These are phyloP conservation scores for Kwoniella sp. DNA, from an alignment of 768 basidiomycete genomes.

Conservation along the genomic window DNA sequence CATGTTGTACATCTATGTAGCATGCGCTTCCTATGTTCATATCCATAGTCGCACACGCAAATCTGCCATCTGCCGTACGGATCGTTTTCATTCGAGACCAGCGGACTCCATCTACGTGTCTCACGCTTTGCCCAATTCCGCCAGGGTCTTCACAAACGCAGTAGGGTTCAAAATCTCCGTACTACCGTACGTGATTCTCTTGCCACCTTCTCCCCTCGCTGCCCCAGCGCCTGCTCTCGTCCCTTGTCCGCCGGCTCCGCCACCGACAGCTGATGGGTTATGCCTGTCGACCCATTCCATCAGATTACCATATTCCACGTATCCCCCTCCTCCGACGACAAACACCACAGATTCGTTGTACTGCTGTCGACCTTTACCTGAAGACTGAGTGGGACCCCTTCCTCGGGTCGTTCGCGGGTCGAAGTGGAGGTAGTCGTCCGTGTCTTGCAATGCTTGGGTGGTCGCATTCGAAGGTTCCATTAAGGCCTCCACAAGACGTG, in stretches of 20 bases:
- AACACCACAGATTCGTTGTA: conserved; percentile 90
- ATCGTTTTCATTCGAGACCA: no score
- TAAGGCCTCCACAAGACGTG: conserved; percentile 88
- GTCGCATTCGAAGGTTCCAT: conserved; percentile 96
- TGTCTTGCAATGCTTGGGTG: conserved; percentile 91
- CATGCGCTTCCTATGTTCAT: no score
- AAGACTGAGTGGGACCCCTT: conserved; percentile 54
- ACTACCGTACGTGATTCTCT: conserved; percentile 88
- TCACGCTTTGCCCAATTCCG: conserved; percentile 55
- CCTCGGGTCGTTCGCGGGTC: conserved; percentile 80
- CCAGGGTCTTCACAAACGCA: conserved; percentile 75
- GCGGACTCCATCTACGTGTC: no score
- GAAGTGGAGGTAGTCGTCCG: conserved; percentile 91
- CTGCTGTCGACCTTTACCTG: conserved; percentile 64
- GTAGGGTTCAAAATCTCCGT: conserved; percentile 92
- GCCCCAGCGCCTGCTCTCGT: conserved; percentile 53
- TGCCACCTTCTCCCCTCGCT: conserved; percentile 64
- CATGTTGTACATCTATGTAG: no score
- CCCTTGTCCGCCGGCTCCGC: conserved; percentile 58
- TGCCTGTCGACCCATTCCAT: conserved; percentile 77
- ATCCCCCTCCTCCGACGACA: conserved; percentile 92
- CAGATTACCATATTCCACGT: conserved; percentile 95
- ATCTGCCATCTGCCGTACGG: background rate
- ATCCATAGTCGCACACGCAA: no score
- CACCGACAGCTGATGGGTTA: conserved; percentile 23